Evolutionary conservation across 768 basidiomycete genomes (phyloP).

Genomic region (Chalciporus piperatus): DNA sequence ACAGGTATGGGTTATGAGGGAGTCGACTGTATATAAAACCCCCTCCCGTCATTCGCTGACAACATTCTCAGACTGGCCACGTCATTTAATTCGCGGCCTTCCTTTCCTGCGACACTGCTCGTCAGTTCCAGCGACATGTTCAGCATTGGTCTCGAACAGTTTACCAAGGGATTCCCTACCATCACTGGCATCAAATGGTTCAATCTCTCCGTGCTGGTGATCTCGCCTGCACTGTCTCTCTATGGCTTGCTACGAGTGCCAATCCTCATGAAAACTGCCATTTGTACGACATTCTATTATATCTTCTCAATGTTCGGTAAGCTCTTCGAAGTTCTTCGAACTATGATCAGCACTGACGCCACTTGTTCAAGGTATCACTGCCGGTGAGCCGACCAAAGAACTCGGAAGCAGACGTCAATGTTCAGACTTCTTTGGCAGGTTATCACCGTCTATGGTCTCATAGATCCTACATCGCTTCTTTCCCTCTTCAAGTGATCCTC

Average conservation of each 20-base stretch:
- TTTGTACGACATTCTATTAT: slow-evolving; percentile 72
- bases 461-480: slow-evolving; percentile 73
- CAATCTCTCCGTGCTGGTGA: slow-evolving; percentile 64
- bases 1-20: too few species aligned
- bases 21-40: slow-evolving; percentile 33
- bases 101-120: slow-evolving; percentile 1
- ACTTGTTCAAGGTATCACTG: slow-evolving; percentile 45
- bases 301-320: slow-evolving; percentile 83
- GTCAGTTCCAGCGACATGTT: slow-evolving; percentile 10
- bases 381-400: slow-evolving; percentile 32
- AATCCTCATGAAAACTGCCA: slow-evolving; percentile 47
- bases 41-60: slow-evolving; percentile 6
- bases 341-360: slow-evolving; percentile 15
- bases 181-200: slow-evolving; percentile 70
- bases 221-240: slow-evolving; percentile 68
- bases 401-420: background rate
- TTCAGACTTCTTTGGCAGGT: slow-evolving; percentile 35
- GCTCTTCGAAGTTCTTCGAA: slow-evolving; percentile 10
- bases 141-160: slow-evolving; percentile 6
- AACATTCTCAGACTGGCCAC: slow-evolving; percentile 9
- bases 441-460: slow-evolving; percentile 90
- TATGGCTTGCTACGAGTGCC: slow-evolving; percentile 61
- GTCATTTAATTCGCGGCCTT: background rate
- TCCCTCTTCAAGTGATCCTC: slow-evolving; percentile 67
- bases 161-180: slow-evolving; percentile 39